Conservation (phyloP, 2,329 filamentous ascomycete genomes). For the Sodiomyces alkalinus region DNA sequence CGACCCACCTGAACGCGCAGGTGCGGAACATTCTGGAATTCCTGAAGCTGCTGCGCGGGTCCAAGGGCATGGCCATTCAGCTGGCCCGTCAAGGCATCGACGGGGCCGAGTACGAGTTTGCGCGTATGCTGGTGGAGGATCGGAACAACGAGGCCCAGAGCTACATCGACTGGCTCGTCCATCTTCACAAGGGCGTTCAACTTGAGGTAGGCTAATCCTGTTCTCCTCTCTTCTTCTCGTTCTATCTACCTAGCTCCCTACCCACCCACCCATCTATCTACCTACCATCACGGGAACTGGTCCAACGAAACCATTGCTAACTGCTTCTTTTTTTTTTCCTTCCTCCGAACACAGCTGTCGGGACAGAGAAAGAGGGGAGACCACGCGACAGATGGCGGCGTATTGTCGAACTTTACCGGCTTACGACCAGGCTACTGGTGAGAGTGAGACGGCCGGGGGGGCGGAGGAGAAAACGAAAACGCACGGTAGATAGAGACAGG, state of each 20-base stretch:
- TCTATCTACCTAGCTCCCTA: too few relatives aligned
- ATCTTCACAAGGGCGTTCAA: conserved; percentile 85
- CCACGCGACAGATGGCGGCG: conserved; percentile 29
- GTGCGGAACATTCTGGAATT: conserved; percentile 89
- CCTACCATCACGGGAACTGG: neutral
- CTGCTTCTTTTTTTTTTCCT: conserved; percentile 2
- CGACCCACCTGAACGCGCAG: conserved; percentile 89
- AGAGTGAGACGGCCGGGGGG: too few relatives aligned
- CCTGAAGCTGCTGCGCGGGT: conserved; percentile 62
- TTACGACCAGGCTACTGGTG: conserved; percentile 47
- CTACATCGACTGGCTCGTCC: conserved; percentile 97
- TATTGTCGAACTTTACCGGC: conserved; percentile 40
- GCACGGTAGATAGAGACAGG: too few relatives aligned
- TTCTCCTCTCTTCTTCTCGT: neutral
- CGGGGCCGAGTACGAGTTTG: conserved; percentile 93
- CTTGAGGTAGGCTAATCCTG: conserved; percentile 69
- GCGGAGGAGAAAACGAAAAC: too few relatives aligned
- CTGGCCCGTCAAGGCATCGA: conserved; percentile 85
- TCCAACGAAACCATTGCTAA: conserved; percentile 2
- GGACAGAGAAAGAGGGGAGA: conserved; percentile 60
- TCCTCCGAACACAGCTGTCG: conserved; percentile 37
- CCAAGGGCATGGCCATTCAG: conserved; percentile 79
- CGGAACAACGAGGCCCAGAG: conserved; percentile 95
- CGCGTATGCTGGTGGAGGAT: conserved; percentile 78
- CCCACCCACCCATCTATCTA: too few relatives aligned